A percentile compares a stretch with the other conserved stretches of the same genome.
Evolutionary conservation across 2,329 filamentous ascomycete genomes (phyloP).

Genomic region (Exserohilum turcica): DNA sequence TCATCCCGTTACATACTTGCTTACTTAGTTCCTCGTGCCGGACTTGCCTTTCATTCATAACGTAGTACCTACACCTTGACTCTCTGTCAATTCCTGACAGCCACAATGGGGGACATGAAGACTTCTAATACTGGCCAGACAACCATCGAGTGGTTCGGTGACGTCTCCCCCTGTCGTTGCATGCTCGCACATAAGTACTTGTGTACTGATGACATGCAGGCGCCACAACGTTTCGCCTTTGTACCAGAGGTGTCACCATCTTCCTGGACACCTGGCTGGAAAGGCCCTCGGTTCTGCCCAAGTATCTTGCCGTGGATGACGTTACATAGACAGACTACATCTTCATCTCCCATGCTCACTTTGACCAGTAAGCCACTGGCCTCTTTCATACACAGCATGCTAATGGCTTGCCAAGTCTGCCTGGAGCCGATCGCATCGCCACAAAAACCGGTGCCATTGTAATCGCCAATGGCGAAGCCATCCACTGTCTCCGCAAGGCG

Average conservation of each 20-base stretch:
- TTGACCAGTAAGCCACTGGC: conserved; percentile 6
- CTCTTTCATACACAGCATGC: neutral
- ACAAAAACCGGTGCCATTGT: conserved; percentile 9
- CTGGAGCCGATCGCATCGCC: conserved; percentile 12
- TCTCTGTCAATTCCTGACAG: too few relatives aligned
- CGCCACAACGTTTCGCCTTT: conserved; percentile 8
- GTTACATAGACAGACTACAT: conserved; percentile 12
- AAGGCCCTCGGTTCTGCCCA: neutral
- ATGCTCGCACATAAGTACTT: too few relatives aligned
- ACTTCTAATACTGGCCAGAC: too few relatives aligned
- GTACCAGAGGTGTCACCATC: conserved; percentile 1
- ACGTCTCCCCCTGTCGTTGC: too few relatives aligned
- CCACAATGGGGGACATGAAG: too few relatives aligned
- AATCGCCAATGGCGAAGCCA: conserved; percentile 9
- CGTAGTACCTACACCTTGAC: too few relatives aligned
- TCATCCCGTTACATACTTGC: too few relatives aligned
- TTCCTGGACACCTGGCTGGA: conserved; percentile 15
- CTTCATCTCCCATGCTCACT: conserved; percentile 13
- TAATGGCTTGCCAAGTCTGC: neutral
- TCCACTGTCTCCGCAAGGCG: conserved; percentile 2
- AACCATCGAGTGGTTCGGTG: too few relatives aligned
- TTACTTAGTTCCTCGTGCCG: too few relatives aligned
- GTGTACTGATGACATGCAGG: neutral
- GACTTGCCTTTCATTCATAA: too few relatives aligned
- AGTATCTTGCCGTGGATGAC: conserved; percentile 2